Evolutionary conservation across 495 filamentous ascomycete genomes (phyloP).

Genomic region (Aspergillus cristatus): DNA sequence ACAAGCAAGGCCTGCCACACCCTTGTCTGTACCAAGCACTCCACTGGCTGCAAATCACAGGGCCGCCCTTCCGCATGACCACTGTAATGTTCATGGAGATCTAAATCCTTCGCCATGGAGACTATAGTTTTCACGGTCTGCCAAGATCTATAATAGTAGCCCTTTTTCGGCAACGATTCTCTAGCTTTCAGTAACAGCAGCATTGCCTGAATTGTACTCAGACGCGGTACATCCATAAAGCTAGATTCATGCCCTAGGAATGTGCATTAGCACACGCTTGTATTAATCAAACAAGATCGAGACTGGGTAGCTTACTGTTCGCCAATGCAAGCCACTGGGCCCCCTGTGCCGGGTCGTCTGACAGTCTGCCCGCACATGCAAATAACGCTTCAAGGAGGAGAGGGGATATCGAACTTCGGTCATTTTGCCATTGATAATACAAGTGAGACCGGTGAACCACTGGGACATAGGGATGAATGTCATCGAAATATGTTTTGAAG

Average conservation of each 20-base stretch:
- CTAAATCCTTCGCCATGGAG: slow-evolving; percentile 88
- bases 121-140: slow-evolving; percentile 90
- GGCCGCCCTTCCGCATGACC: slow-evolving; percentile 60
- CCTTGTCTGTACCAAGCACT: slow-evolving; percentile 75
- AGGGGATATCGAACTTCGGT: slow-evolving; percentile 80
- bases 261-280: slow-evolving; percentile 12
- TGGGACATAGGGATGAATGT: slow-evolving; percentile 95
- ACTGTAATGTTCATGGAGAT: slow-evolving; percentile 77
- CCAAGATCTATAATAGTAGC: slow-evolving; percentile 97
- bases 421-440: slow-evolving; percentile 86
- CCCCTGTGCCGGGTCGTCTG: slow-evolving; percentile 74
- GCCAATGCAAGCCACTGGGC: slow-evolving; percentile 93
- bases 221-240: slow-evolving; percentile 86
- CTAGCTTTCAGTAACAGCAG: slow-evolving; percentile 84
- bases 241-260: slow-evolving; percentile 79
- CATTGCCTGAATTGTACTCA: slow-evolving; percentile 91
- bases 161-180: slow-evolving; percentile 82
- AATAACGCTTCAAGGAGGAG: slow-evolving; percentile 93
- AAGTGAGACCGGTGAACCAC: slow-evolving; percentile 78
- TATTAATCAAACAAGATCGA: background rate
- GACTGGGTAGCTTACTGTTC: slow-evolving; percentile 53
- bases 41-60: slow-evolving; percentile 59
- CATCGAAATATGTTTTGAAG: slow-evolving; percentile 85
- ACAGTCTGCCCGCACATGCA: slow-evolving; percentile 75
- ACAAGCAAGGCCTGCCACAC: slow-evolving; percentile 89